phyloP scores from a whole-genome alignment of 2,329 filamentous ascomycete species.

The Penicillium sp. region DNA sequence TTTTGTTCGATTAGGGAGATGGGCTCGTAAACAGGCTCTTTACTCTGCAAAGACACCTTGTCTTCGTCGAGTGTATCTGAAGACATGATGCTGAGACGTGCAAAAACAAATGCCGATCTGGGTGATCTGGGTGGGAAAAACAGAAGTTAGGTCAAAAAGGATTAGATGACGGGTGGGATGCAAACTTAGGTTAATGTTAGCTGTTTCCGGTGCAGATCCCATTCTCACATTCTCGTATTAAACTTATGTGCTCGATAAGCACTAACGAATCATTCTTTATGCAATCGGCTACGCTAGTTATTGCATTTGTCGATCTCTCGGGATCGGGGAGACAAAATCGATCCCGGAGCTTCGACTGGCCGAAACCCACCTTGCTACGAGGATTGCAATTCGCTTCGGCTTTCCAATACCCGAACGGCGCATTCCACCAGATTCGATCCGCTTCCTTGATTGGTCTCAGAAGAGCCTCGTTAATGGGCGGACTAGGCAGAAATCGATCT shows the following conservation, averaged over 20 bases:
- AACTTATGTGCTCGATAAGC: neutral
- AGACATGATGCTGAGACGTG: neutral
- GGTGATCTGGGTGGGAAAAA: neutral
- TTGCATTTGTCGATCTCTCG: neutral
- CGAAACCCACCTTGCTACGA: neutral
- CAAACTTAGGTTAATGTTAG: neutral
- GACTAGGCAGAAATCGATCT: neutral
- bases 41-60: neutral
- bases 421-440: neutral
- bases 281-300: neutral
- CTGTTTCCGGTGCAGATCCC: neutral
- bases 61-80: neutral
- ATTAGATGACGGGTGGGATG: neutral
- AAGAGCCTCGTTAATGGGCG: neutral
- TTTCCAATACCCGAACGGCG: neutral
- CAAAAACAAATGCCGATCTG: neutral
- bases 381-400: neutral
- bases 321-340: constrained; percentile 1
- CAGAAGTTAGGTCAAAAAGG: neutral
- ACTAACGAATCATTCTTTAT: neutral
- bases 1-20: constrained; percentile 13
- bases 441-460: neutral
- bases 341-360: neutral
- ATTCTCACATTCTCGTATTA: neutral
- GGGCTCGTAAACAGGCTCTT: constrained; percentile 7